Evolutionary conservation across 805 yeast genomes (phyloP), one percentile per base, ranked within the genome.

Genomic region (Suhomyces prunicola): DNA sequence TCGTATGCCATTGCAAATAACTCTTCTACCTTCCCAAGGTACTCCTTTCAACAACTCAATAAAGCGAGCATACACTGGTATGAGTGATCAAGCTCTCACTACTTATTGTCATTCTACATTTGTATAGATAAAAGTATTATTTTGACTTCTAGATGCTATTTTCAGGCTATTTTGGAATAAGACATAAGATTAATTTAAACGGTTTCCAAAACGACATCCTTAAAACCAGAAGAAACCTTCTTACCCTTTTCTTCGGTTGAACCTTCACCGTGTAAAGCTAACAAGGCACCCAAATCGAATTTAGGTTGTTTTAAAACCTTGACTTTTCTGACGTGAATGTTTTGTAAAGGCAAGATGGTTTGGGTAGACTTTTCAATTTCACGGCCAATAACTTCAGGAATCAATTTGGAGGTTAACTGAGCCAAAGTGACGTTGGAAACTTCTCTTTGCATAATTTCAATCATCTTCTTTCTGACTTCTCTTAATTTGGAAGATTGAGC

Each of bases 231-330:
- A 73, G 93, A 94, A 81, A 92, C 92, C 88, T 93, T 92, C 81
- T 97, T 97, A 77, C 96, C 90, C 80, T 94, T 96, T 77, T 92
- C 97, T 76, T 86, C 82, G 65, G 92, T 76, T 66, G 87, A 80
- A 70, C 82, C 85, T 84, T 93, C 98, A 81, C 98, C 98, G 85
- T 93, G 98, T 74, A 93, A 88, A 74, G 97, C 87, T 78, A 93
- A 82, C 76, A 93, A 86, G 74, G 96, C 80, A 81, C 97, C 97
- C 74, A 93, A 87, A 79, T 93, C 98, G 85, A 92, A 90, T 84
- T 92, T 93, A 78, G 98, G 98, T 82, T 88, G 96, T 84, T 93
- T 93, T 81, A 93, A 90, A 78, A 93, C 86, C 86, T 93, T 93
- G 71, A 93, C 97, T 85, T 93, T 93, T 87, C 97, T 92, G 80